These are phyloP conservation scores for Blastocystis sp. DNA, from an alignment of 352 stramenopile species.

Conservation along the genomic window DNA sequence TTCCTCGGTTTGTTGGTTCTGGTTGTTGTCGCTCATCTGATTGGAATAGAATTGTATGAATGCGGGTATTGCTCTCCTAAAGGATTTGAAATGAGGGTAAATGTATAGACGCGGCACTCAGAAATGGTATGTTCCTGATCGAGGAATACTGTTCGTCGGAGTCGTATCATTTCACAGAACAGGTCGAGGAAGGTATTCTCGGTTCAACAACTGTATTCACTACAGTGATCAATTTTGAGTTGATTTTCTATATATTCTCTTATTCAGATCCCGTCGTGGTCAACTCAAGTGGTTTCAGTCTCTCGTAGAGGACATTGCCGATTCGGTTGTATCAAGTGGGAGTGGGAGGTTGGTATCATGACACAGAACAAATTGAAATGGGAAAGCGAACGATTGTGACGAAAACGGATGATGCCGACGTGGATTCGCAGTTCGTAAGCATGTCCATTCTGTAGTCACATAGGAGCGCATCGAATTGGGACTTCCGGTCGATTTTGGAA, in stretches of 20 bases:
- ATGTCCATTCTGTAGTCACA: neutral
- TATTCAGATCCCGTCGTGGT: neutral
- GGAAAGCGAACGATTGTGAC: neutral
- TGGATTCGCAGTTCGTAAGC: neutral
- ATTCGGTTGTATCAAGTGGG: neutral
- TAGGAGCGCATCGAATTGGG: neutral
- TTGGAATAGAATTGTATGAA: no score
- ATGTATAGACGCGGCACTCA: no score
- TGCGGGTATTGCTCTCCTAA: no score
- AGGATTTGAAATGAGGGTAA: no score
- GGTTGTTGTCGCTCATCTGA: no score
- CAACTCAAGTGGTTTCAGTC: neutral
- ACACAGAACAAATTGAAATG: neutral
- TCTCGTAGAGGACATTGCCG: neutral
- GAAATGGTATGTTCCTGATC: slow-evolving; percentile 3
- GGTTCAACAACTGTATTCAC: neutral
- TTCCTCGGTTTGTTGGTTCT: neutral
- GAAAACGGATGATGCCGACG: no score
- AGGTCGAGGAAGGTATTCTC: neutral
- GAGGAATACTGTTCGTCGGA: neutral
- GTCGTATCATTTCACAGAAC: neutral
- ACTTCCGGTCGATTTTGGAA: slow-evolving; percentile 16
- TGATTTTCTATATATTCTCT: neutral
- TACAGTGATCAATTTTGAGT: neutral
- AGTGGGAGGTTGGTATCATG: neutral